These are phyloP conservation scores for Tetradesmus lagerheimii DNA, from an alignment of 139 green algal genomes.

Conservation along the genomic window DNA sequence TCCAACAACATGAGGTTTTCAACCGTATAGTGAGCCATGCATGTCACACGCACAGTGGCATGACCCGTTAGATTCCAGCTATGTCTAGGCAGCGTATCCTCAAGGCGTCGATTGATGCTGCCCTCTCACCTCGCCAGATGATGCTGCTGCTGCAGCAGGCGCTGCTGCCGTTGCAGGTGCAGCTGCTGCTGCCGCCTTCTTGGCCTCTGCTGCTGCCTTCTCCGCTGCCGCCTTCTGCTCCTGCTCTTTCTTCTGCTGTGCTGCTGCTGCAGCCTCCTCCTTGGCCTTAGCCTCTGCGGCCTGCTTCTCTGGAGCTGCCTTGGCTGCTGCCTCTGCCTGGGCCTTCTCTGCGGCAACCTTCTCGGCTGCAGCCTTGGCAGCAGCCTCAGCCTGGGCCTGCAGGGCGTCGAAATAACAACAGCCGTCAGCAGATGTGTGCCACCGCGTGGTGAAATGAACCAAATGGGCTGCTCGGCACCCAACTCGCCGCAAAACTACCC, in stretches of 20 bases:
- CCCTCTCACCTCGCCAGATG: constrained; percentile 9
- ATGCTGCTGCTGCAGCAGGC: not conserved
- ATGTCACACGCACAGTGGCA: no score
- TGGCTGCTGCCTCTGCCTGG: constrained; percentile 7
- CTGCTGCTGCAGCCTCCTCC: not conserved
- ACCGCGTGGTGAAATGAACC: no score
- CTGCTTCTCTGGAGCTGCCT: not conserved
- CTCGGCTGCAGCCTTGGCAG: not conserved
- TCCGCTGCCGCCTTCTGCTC: not conserved
- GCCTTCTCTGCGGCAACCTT: not conserved
- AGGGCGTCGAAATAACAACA: no score
- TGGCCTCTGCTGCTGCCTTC: not conserved
- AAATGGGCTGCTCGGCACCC: no score
- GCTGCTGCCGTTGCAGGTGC: not conserved
- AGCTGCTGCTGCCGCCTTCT: not conserved
- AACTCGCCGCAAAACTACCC: no score
- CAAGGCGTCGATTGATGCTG: not conserved
- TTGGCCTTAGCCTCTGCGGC: not conserved
- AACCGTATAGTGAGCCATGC: no score
- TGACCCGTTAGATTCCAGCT: no score
- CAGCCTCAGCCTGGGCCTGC: not conserved
- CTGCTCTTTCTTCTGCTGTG: not conserved
- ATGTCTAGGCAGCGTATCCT: no score
- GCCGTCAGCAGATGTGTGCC: no score
- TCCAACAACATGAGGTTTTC: no score